These are phyloP conservation scores for Blastobotrys niveus DNA, from an alignment of 1,139 yeast genomes.

Conservation along the genomic window DNA sequence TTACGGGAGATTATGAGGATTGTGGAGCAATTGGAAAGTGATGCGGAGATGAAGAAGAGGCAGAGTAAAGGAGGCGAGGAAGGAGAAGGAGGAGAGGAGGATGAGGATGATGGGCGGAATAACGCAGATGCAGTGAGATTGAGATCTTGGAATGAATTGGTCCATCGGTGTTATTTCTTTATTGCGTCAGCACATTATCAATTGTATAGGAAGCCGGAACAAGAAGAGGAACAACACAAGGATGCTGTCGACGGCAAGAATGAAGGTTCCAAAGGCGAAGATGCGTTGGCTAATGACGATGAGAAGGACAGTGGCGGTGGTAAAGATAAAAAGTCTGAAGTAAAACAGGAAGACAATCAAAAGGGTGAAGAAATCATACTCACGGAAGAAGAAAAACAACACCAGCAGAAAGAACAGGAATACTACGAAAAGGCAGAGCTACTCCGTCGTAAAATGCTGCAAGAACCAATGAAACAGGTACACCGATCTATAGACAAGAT, in stretches of 20 bases:
- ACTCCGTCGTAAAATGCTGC: slow-evolving; percentile 48
- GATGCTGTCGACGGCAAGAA: slow-evolving; percentile 7
- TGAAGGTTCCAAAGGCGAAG: slow-evolving; percentile 10
- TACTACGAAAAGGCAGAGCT: slow-evolving; percentile 62
- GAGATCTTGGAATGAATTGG: slow-evolving; percentile 47
- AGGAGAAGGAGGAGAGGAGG: slow-evolving; percentile 20
- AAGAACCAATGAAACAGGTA: slow-evolving; percentile 41
- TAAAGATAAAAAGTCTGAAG: slow-evolving; percentile 13
- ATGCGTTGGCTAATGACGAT: slow-evolving; percentile 10
- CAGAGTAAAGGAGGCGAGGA: too few species aligned
- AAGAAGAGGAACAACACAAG: slow-evolving; percentile 9
- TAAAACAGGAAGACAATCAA: not conserved
- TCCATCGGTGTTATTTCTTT: slow-evolving; percentile 74
- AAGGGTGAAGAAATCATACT: not conserved
- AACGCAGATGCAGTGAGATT: slow-evolving; percentile 10
- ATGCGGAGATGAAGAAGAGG: slow-evolving; percentile 17
- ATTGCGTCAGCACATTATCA: slow-evolving; percentile 79
- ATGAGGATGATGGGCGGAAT: slow-evolving; percentile 29
- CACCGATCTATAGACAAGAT: slow-evolving; percentile 22
- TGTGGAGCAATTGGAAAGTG: slow-evolving; percentile 25
- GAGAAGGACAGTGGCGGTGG: slow-evolving; percentile 8
- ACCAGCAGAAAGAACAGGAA: slow-evolving; percentile 38
- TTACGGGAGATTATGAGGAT: slow-evolving; percentile 38
- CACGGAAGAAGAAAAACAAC: slow-evolving; percentile 22
- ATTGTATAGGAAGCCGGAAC: slow-evolving; percentile 32